Base-by-base conservation (phyloP, 805 yeast genomes). In the Cyberlindnera euphorbiae region DNA sequence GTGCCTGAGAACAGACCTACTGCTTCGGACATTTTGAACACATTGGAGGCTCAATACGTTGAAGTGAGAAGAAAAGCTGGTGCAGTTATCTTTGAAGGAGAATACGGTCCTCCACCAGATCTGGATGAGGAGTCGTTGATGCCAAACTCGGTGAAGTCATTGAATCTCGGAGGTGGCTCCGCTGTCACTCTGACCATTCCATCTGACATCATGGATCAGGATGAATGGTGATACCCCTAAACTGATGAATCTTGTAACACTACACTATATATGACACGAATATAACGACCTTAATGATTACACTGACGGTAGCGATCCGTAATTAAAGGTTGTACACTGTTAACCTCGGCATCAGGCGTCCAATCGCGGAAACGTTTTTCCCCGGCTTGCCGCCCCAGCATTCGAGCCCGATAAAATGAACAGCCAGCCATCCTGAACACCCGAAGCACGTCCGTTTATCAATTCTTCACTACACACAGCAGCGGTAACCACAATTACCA, bases 21-120 rank as follows among this genome's bases (percentile, higher is more conserved):
- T 6, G 90, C 95, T 0, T 71, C 64, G 18, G 75, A 77, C 42
- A 68, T 93, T n/a, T 62, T 93, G 38, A 71, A 67, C 36, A 69
- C 79, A 45, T 75, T 72, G 31, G 97, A 93, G 57, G 78, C 93
- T 44, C 69, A 73, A 30, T 73, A 79, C 40, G 89, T 93, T 26
- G 96, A 89, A 46, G 62, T 71, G 36, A 71, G 90, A 42, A 70
- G 96, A 35, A 83, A 82, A 55, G 85, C 95, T 6, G 96, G 97
- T 5, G 96, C 97, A 4, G 82, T 89, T 2, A 83, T 93, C 44
- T 93, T 81, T 52, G 98, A 90, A 63, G 97, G 97, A 14, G 97
- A 93, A 47, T 88, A 73, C 57, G 98, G 97, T 0, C 96, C 97
- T 1, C 66, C 67, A 41, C 80, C 84, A 0, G 76, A 69, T 29